Conservation (phyloP, 2,329 filamentous ascomycete genomes). For the Ceratocystis albifundus region DNA sequence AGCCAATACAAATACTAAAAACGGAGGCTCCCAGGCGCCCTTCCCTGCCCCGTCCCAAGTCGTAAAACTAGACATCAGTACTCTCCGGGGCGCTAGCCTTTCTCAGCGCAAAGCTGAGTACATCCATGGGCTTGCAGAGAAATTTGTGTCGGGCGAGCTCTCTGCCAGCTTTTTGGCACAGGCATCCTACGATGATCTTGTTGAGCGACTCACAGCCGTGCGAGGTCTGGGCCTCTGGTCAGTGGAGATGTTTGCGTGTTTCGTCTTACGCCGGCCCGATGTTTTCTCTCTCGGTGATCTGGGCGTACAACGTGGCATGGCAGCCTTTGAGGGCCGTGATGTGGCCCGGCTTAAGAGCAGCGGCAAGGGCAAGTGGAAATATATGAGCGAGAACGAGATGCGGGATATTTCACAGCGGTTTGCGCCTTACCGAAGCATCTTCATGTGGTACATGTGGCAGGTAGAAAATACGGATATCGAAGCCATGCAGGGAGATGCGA, state of each 20-base stretch:
- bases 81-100: slow-evolving; percentile 71
- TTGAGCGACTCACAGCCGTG: slow-evolving; percentile 72
- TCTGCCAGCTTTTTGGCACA: slow-evolving; percentile 59
- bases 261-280: slow-evolving; percentile 87
- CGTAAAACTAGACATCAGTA: slow-evolving; percentile 48
- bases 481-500: slow-evolving; percentile 36
- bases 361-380: slow-evolving; percentile 80
- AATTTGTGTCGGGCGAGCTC: slow-evolving; percentile 65
- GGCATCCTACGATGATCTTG: slow-evolving; percentile 73
- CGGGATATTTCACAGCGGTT: slow-evolving; percentile 67
- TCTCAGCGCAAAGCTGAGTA: slow-evolving; percentile 96
- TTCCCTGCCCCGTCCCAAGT: slow-evolving; percentile 75
- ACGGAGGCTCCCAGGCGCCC: not conserved
- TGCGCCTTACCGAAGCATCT: slow-evolving; percentile 75
- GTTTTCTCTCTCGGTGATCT: slow-evolving; percentile 87
- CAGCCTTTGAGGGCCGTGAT: slow-evolving; percentile 70
- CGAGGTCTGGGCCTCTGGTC: slow-evolving; percentile 81
- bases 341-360: slow-evolving; percentile 70
- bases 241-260: slow-evolving; percentile 96
- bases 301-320: slow-evolving; percentile 90
- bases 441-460: slow-evolving; percentile 99
- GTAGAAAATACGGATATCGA: slow-evolving; percentile 68
- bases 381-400: slow-evolving; percentile 94
- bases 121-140: slow-evolving; percentile 70
- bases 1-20: not conserved